Evolutionary conservation across 1,284 basidiomycete genomes (phyloP).

Genomic region (Ceratobasidium sp.): DNA sequence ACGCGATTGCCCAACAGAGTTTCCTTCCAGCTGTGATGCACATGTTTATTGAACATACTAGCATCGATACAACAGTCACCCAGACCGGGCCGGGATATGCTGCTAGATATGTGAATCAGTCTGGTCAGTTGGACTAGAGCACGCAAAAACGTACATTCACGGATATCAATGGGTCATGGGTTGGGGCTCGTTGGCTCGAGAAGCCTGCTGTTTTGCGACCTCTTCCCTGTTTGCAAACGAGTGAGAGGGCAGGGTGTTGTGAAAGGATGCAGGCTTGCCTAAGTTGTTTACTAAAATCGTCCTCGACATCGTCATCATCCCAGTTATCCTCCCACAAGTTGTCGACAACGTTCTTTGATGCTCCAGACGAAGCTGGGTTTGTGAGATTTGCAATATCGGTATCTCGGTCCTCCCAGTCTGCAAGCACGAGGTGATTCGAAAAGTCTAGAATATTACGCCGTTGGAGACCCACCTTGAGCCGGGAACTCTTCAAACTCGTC

Average conservation of each 20-base stretch:
- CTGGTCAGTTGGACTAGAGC: background rate
- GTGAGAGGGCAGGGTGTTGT: background rate
- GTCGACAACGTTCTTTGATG: constrained; percentile 75
- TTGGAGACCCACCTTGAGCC: constrained; percentile 69
- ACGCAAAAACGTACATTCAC: constrained; percentile 10
- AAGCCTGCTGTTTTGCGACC: constrained; percentile 42
- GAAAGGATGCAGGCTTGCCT: constrained; percentile 69
- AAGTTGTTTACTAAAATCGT: constrained; percentile 95
- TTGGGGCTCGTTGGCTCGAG: constrained; percentile 34
- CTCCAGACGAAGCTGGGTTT: constrained; percentile 63
- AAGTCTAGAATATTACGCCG: constrained; percentile 4
- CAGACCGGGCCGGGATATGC: background rate
- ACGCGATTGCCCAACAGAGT: background rate
- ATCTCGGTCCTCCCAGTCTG: constrained; percentile 88
- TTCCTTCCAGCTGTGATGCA: constrained; percentile 12
- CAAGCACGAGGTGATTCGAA: constrained; percentile 27
- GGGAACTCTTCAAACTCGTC: constrained; percentile 88
- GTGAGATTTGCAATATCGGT: constrained; percentile 81
- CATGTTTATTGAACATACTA: constrained; percentile 22
- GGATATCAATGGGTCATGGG: constrained; percentile 42
- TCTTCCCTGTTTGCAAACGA: constrained; percentile 20
- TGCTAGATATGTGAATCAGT: background rate
- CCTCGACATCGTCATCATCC: constrained; percentile 99
- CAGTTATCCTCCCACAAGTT: constrained; percentile 99
- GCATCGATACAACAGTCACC: background rate